phyloP scores from a whole-genome alignment of 257 asterid species.

The Penstemon davidsonii region DNA sequence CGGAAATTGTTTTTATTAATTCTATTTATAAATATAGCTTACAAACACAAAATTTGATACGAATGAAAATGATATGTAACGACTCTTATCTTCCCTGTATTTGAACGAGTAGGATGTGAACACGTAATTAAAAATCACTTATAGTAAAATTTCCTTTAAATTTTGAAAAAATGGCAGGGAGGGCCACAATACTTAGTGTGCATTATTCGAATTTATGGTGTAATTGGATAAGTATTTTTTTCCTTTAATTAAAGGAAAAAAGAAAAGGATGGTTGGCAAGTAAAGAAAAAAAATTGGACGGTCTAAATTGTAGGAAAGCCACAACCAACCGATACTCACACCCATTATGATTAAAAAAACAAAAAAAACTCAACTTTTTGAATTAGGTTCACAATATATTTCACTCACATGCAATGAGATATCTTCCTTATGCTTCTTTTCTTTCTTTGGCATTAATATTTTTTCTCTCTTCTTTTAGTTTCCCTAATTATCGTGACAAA shows the following conservation, averaged over 20 bases:
- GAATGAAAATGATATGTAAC: too few species aligned
- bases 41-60: too few species aligned
- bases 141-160: not conserved
- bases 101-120: not conserved
- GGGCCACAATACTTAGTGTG: not conserved
- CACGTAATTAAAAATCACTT: not conserved
- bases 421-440: constrained; percentile 22
- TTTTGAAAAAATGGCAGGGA: too few species aligned
- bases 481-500: not conserved
- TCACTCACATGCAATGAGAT: constrained; percentile 33
- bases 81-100: too few species aligned
- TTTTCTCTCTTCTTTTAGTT: not conserved
- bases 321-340: constrained; percentile 9
- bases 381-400: constrained; percentile 24
- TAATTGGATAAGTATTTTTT: constrained; percentile 19
- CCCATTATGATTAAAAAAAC: too few species aligned
- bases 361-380: constrained; percentile 19
- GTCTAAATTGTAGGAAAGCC: constrained; percentile 24
- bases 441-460: constrained; percentile 2
- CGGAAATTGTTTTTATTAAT: too few species aligned
- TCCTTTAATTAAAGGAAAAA: not conserved
- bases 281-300: constrained; percentile 32
- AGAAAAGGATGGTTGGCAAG: constrained; percentile 34
- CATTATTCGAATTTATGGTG: constrained; percentile 10
- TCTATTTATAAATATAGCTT: too few species aligned